Base-by-base conservation (phyloP, 2,329 filamentous ascomycete genomes). In the Fusarium metavorans region DNA sequence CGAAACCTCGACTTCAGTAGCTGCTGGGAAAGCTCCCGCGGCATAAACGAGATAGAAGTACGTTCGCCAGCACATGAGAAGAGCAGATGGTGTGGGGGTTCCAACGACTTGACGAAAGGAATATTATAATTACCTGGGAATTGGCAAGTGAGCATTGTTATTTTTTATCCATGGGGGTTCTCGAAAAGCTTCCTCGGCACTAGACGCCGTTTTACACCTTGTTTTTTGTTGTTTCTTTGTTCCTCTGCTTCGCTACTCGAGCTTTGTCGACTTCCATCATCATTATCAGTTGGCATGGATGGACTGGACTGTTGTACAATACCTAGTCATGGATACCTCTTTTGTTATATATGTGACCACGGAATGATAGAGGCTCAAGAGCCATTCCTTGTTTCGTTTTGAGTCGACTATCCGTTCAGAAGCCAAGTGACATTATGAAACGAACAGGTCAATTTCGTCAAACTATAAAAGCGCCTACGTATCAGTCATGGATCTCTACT, bases 91-190 rank as follows among this genome's bases (percentile, higher is more conserved):
- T 64, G 57, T 61, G 58, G 34, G 59, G 64, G 39, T 50, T 75
- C 72, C 64, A 72, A 79, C 63, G 77, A 79, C 71, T 74, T 79
- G 76, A 79, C 61, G 76, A 78, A 71, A 65, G 66, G 68, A 66
- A 69, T 45, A 75, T 77, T 74, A 72, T 71, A 75, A 74, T 71
- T 67, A 65, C 61, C 64, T 67, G 52, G 64, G 66, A 37, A 60
- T 68, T 37, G 57, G 64, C 68, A 66, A 58, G 69, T 56, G 60
- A 56, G 59, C 41, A 65, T 66, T 23, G 23, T 39, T 68, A 62
- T 67, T 71, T 56, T 32, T 54, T 54, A 34, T 54, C 66, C 58
- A 70, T 62, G 23, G 43, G 66, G 64, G 43, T 57, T 48, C 32
- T 66, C 45, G 32, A 73, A 65, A 68, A 67, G 30, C 27, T 66